These are phyloP conservation scores for Thielaviopsis euricoi DNA, from an alignment of 2,329 filamentous ascomycete species.

Conservation along the genomic window DNA sequence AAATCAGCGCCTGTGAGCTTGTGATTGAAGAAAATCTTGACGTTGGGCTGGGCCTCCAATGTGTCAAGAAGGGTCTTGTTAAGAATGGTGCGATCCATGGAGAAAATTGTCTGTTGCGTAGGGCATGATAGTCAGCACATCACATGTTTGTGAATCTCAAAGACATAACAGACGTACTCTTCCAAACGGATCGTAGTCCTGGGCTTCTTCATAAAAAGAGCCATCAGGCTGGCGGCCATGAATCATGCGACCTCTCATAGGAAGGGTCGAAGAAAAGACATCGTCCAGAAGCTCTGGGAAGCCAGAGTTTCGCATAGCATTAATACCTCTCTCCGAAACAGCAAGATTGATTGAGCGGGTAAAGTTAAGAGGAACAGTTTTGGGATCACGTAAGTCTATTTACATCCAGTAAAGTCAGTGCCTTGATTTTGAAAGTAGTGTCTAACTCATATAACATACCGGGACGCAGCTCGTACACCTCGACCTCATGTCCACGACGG, in stretches of 20 bases:
- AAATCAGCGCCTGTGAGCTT: constrained; percentile 88
- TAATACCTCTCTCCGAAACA: constrained; percentile 82
- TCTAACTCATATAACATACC: constrained; percentile 39
- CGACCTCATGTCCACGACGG: constrained; percentile 70
- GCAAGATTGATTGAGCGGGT: constrained; percentile 98
- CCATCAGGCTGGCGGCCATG: constrained; percentile 53
- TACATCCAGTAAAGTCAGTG: neutral
- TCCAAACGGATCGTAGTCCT: constrained; percentile 80
- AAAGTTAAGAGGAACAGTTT: constrained; percentile 78
- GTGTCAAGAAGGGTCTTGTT: constrained; percentile 75
- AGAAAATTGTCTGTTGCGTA: constrained; percentile 64
- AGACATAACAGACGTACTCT: constrained; percentile 37
- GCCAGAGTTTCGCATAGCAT: constrained; percentile 60
- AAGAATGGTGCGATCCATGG: constrained; percentile 67
- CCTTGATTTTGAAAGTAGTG: neutral
- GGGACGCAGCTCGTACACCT: constrained; percentile 82
- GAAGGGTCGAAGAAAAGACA: constrained; percentile 64
- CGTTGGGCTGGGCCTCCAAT: constrained; percentile 70
- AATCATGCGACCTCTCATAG: constrained; percentile 95
- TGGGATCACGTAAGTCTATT: constrained; percentile 69
- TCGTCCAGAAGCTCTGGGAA: constrained; percentile 52
- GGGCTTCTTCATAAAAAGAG: constrained; percentile 56
- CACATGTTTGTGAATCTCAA: too few relatives aligned
- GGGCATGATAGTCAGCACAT: neutral
- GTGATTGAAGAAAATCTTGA: constrained; percentile 82